A percentile compares a stretch with the other conserved stretches of the same genome.
Conservation (phyloP, 352 stramenopile genomes). For the Aphanomyces euteiches region DNA sequence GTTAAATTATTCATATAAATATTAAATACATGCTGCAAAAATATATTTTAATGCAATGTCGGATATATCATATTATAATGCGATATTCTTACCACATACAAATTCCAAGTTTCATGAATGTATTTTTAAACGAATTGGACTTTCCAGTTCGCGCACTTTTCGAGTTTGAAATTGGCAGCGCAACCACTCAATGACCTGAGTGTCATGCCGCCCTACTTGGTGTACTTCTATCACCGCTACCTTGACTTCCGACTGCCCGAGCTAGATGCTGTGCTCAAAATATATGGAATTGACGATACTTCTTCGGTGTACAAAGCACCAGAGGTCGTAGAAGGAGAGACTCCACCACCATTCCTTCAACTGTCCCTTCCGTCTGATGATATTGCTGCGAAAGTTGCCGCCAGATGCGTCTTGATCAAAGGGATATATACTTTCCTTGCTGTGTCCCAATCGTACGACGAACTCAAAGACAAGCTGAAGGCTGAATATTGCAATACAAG, state of each 20-base stretch:
- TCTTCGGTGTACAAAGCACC: not conserved
- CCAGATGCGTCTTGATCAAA: constrained; percentile 34
- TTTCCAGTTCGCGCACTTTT: too few relatives aligned
- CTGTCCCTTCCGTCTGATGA: constrained; percentile 32
- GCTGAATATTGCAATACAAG: not conserved
- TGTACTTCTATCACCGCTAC: constrained; percentile 33
- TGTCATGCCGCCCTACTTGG: constrained; percentile 25
- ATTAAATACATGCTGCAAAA: too few relatives aligned
- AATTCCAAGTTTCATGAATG: too few relatives aligned
- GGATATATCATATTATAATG: too few relatives aligned
- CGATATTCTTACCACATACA: too few relatives aligned
- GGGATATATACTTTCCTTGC: constrained; percentile 32
- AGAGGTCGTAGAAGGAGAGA: not conserved
- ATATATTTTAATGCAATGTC: too few relatives aligned
- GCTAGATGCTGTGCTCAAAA: constrained; percentile 33
- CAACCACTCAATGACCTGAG: too few relatives aligned
- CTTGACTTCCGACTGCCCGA: constrained; percentile 34
- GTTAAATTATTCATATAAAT: too few relatives aligned
- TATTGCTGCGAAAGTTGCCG: constrained; percentile 30
- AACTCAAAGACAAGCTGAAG: not conserved
- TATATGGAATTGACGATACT: constrained; percentile 1
- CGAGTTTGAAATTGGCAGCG: too few relatives aligned
- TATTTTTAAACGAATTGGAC: too few relatives aligned
- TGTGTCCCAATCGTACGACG: constrained; percentile 15
- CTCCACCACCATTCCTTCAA: constrained; percentile 33